Conservation (phyloP, 108 stramenopile species). For the Cyclotella distinguenda region DNA sequence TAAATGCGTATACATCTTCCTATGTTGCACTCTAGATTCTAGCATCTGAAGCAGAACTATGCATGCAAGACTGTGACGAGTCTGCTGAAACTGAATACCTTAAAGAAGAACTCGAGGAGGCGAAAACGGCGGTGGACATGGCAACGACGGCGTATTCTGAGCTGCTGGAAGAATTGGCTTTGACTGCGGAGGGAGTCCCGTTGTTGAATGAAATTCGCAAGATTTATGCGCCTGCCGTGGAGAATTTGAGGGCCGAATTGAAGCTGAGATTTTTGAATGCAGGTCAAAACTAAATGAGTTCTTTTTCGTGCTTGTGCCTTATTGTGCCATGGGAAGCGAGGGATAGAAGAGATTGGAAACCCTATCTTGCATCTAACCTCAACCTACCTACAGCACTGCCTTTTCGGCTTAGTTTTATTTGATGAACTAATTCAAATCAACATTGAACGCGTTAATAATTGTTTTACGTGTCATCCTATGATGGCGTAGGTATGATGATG, state of each 20-base stretch:
- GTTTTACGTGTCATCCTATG: no score
- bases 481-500: no score
- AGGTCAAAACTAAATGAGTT: no score
- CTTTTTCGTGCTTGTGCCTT: no score
- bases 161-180: conserved; percentile 41
- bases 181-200: conserved; percentile 35
- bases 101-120: conserved; percentile 29
- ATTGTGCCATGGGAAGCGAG: no score
- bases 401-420: no score
- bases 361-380: no score
- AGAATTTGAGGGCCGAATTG: conserved; percentile 32
- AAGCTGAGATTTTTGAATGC: no score
- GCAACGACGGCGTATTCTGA: conserved; percentile 35
- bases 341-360: no score
- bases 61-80: conserved; percentile 37
- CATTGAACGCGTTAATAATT: not conserved
- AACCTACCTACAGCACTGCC: no score
- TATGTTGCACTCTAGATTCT: conserved; percentile 13
- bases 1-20: no score
- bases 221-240: conserved; percentile 24
- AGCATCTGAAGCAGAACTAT: conserved; percentile 28
- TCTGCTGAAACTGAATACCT: conserved; percentile 25
- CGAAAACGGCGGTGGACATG: conserved; percentile 32
- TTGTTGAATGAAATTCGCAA: conserved; percentile 43
- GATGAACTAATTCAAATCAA: not conserved